A percentile compares a stretch with the other conserved stretches of the same genome.
Evolutionary conservation across 148 eudicot species (phyloP).

Genomic region (Persicaria maculosa): DNA sequence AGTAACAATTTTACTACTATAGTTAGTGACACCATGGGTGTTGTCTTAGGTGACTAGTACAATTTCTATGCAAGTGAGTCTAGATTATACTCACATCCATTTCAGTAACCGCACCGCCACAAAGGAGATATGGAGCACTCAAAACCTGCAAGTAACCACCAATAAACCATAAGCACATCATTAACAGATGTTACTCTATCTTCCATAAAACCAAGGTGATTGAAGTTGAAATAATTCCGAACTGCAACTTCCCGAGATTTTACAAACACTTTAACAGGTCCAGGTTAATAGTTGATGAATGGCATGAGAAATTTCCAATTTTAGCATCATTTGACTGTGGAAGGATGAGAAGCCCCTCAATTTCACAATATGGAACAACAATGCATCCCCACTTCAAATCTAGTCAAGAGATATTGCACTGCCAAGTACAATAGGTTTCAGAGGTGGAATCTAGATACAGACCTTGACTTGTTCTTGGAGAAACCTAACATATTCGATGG

Average conservation of each 20-base stretch:
- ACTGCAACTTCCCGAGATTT: no score
- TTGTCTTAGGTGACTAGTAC: neutral
- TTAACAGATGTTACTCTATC: neutral
- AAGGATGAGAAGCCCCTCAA: no score
- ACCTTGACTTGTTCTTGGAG: constrained; percentile 96
- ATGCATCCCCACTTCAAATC: neutral
- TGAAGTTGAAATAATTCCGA: neutral
- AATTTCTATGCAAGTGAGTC: neutral
- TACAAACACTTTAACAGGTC: no score
- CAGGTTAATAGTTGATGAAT: no score
- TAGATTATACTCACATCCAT: constrained; percentile 37
- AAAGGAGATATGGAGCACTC: constrained; percentile 77
- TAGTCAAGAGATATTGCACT: neutral
- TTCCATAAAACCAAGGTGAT: neutral
- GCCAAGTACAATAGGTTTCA: neutral
- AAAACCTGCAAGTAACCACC: constrained; percentile 43
- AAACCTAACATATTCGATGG: constrained; percentile 73
- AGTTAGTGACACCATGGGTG: neutral
- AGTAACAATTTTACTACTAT: neutral
- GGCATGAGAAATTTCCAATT: no score
- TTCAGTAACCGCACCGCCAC: constrained; percentile 25
- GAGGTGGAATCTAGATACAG: constrained; percentile 9
- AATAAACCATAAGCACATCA: neutral
- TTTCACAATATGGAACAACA: no score
- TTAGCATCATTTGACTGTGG: no score